Percentiles rank a stretch among this genome's conserved stretches.
Conservation (phyloP, 176 grass and related monocot species). For the Oryza officinalis region DNA sequence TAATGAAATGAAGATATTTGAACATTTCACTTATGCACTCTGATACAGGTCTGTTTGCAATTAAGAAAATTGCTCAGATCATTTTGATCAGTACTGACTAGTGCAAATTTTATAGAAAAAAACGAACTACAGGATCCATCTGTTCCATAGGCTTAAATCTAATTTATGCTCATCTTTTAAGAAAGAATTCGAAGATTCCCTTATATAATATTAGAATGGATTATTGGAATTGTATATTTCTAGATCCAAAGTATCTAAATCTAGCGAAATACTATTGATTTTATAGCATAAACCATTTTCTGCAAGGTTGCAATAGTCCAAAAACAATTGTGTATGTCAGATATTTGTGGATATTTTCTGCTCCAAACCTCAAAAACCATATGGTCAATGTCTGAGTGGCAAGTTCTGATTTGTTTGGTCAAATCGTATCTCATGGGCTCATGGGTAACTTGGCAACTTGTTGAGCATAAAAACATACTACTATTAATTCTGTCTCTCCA, state of each 20-base stretch:
- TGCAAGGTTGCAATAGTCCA: neutral
- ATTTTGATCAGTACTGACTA: neutral
- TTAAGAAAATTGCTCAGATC: neutral
- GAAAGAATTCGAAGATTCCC: neutral
- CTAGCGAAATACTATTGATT: neutral
- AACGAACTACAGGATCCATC: neutral
- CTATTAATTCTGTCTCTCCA: neutral
- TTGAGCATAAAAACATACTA: conserved; percentile 5
- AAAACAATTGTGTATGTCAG: neutral
- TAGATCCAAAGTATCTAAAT: neutral
- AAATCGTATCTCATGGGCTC: neutral
- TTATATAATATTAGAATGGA: neutral
- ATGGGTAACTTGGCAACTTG: conserved; percentile 3
- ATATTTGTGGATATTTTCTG: neutral
- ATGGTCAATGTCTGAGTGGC: neutral
- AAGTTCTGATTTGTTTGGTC: neutral
- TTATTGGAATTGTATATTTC: neutral
- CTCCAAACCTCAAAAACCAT: neutral
- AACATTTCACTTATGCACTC: neutral
- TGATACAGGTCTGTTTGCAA: neutral
- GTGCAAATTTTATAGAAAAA: neutral
- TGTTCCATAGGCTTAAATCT: neutral
- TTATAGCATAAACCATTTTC: neutral
- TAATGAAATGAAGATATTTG: neutral
- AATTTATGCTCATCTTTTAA: neutral